Evolutionary conservation across 2,329 filamentous ascomycete species (phyloP), one percentile per base, ranked within the genome.

Genomic region (Penicillium sp.): DNA sequence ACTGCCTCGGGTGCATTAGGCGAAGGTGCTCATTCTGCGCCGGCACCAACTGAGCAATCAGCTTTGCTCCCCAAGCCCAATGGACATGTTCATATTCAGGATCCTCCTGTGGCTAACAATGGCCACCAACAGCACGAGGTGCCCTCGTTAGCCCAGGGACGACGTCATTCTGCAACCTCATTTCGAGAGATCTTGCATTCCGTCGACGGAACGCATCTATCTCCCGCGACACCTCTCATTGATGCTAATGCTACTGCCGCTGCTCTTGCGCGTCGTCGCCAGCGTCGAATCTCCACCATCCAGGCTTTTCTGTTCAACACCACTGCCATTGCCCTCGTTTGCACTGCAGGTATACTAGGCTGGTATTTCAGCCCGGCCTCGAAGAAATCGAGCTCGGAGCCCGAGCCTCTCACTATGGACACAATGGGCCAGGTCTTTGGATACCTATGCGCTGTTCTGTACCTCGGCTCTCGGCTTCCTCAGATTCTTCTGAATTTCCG

Each of bases 401-500:
- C 64, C 13, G 62, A 66, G 19, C 59, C 79, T 1, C 82, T 92
- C 10, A 75, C 81, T 1, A 90, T 97, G 76, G 92, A 88, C 66
- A 69, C 87, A 29, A 85, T 87, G 76, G 95, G 95, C 50, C 95
- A 99, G 71, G 79, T 96, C 48, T 98, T 96, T 67, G 95, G 95
- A 37, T 98, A 96, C 77, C 82, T 98, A 48, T 98, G 93, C 77
- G 92, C 95, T 2, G 80, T 86, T 1, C 82, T 97, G 5, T 98
- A 99, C 70, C 90, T 98, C 11, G 91, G 91, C 23, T 95, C 90
- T 0, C 89, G 95, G 9, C 77, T 98, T 7, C 95, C 95, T 0
- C 95, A 99, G 77, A 82, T 99, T 1, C 81, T 97, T 8, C 85
- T 98, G 53, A 99, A 98, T 75, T 96, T 91, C 79, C 86, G 91